Evolutionary conservation across 345 rosid species (phyloP).

Genomic region (Arabidopsis arenosa): DNA sequence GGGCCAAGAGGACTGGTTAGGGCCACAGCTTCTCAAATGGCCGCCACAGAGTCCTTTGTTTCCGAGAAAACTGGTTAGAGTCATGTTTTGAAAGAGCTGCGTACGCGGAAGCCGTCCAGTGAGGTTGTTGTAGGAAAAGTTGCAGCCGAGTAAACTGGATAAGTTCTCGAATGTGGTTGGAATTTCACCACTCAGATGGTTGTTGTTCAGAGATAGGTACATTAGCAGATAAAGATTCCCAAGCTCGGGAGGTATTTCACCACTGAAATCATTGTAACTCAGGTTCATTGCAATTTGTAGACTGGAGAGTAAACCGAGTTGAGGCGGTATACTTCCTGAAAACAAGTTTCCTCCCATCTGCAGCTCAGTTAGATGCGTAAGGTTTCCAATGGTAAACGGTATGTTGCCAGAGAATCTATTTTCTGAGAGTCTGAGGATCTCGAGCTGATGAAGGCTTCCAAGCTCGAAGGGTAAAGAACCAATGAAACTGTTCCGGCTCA

Average conservation of each 20-base stretch:
- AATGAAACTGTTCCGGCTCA: slow-evolving; percentile 67
- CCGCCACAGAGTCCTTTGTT: slow-evolving; percentile 85
- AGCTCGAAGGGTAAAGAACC: slow-evolving; percentile 73
- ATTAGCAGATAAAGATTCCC: slow-evolving; percentile 74
- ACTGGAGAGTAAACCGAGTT: slow-evolving; percentile 78
- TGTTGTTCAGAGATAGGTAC: slow-evolving; percentile 74
- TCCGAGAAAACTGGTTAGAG: slow-evolving; percentile 62
- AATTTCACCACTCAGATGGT: slow-evolving; percentile 76
- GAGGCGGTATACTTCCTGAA: slow-evolving; percentile 74
- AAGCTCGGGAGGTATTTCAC: slow-evolving; percentile 77
- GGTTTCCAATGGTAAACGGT: slow-evolving; percentile 72
- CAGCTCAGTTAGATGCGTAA: slow-evolving; percentile 77
- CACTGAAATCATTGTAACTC: slow-evolving; percentile 72
- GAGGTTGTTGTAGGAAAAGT: slow-evolving; percentile 88
- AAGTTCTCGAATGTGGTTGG: slow-evolving; percentile 68
- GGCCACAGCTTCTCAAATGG: slow-evolving; percentile 59
- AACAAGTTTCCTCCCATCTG: slow-evolving; percentile 94
- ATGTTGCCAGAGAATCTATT: slow-evolving; percentile 76
- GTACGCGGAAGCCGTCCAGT: slow-evolving; percentile 69
- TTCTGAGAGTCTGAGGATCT: slow-evolving; percentile 85
- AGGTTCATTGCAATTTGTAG: slow-evolving; percentile 94
- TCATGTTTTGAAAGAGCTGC: slow-evolving; percentile 67
- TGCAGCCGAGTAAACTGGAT: slow-evolving; percentile 82
- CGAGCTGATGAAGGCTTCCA: slow-evolving; percentile 77
- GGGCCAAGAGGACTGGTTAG: slow-evolving; percentile 49